Evolutionary conservation across 257 asterid genomes (phyloP), one percentile per base, ranked within the genome.

Genomic region (Thymus quinquecostatus): DNA sequence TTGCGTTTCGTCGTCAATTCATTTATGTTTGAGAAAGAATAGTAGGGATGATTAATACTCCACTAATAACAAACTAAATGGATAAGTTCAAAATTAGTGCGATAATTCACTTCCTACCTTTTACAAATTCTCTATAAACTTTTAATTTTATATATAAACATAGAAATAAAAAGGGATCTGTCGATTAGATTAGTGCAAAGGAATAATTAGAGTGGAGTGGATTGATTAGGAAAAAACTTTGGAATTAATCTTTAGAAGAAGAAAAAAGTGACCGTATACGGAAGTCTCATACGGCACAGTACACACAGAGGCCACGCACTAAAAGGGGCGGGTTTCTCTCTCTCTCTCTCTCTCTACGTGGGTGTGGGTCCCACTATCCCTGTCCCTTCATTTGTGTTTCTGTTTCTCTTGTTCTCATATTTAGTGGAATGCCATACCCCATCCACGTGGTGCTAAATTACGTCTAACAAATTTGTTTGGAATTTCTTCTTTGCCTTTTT

Each of bases 271-370:
- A 84, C 83, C 92, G 89, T 87, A 87, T 87, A 86, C 92, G 94
- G 89, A 89, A 75, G 38, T 66, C 47, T 82, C 78, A 87, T 89
- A 87, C 96, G 94, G 94, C 80, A 82, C 76, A 75, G 81, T 81
- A 88, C 88, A 74, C 77, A 75, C 14, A 66, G 45, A n/a, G 3
- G 66, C 41, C 56, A 33, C 57, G 44, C 66, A 30, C 32, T 40
- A 12, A 10, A 36, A 6, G 64, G 6, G 45, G 57, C 6, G 57
- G 28, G 5, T 51, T 30, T 14, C 30, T 6, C 6, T 38, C 21
- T 44, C 30, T 6, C 6, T 38, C 21, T 44, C 57, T 28, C 30
- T 49, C 50, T 8, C 5, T 21, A 21, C 21, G 21, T 21, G 21
- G 21, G 29, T 7, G 75, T 73, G 82, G 82, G 73, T 58, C 79